Base-by-base conservation (phyloP, 2,329 filamentous ascomycete genomes). In the Ophiostoma sp. region DNA sequence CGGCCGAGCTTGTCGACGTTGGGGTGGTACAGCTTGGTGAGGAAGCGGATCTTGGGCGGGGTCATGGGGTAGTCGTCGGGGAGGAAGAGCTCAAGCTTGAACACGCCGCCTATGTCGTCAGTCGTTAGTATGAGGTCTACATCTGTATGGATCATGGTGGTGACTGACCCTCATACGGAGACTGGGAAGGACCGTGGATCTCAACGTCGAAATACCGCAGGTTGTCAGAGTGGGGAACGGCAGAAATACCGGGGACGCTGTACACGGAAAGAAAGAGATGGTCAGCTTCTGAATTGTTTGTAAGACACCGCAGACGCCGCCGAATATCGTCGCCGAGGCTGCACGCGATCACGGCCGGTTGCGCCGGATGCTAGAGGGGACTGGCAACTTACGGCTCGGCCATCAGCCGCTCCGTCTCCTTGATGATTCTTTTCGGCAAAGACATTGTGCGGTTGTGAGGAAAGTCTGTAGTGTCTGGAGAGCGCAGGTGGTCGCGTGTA, bases 21-120 rank as follows among this genome's bases (percentile, higher is more conserved):
- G 70, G 96, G 96, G 82, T 99, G 97, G 84, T 98, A 99, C 82
- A 99, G 98, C 85, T 97, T 98, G 78, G 97, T 99, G 70, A 99
- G 87, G 84, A 99, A 99, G 72, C 96, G 93, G 80, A 99, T 98
- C 87, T 98, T 98, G 63, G 96, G 96, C 71, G 96, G 95, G 45
- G 94, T 97, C 96, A 99, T 99, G 57, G 96, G 96, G 82, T 99
- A 99, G 85, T 99, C 96, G 80, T 99, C 96, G 61, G 97, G 97
- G 31, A 99, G 88, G 83, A 99, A 99, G 25, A 99, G 90, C 83
- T 99, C 96, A 75, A 98, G 92, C 83, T 97, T 95, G 87, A 99
- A 99, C 76, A 97, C 88, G 68, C 97, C 96, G 72, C 87, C 88
- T 90, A 7, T 2, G 28, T 22, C 7, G 39, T 33, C 19, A 68